Conservation (phyloP, 768 basidiomycete species). For the Xerocomus brunneocitrinus region DNA sequence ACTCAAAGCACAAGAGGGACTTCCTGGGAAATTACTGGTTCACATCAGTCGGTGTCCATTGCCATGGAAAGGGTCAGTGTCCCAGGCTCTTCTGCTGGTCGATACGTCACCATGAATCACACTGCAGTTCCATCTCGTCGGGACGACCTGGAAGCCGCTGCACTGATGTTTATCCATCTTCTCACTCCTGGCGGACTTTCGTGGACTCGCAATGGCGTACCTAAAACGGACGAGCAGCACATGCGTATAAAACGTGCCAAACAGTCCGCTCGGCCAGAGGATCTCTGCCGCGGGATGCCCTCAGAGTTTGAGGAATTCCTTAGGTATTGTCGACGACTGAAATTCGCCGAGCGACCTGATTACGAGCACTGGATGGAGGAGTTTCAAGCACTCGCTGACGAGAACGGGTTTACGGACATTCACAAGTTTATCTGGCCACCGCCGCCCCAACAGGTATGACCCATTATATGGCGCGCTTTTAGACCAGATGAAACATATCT, state of each 20-base stretch:
- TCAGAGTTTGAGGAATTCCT: constrained; percentile 74
- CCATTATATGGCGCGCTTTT: background rate
- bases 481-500: background rate
- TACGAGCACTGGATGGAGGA: constrained; percentile 62
- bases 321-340: constrained; percentile 62
- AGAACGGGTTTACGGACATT: constrained; percentile 52
- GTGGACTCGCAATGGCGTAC: constrained; percentile 81
- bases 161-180: constrained; percentile 77
- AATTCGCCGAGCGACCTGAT: constrained; percentile 65
- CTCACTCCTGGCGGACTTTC: constrained; percentile 69
- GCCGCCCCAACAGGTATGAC: constrained; percentile 34
- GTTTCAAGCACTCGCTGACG: constrained; percentile 57
- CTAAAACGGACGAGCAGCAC: constrained; percentile 63
- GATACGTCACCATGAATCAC: constrained; percentile 20
- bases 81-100: constrained; percentile 7
- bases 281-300: constrained; percentile 65
- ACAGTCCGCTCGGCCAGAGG: constrained; percentile 53
- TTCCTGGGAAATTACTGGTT: constrained; percentile 88
- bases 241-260: constrained; percentile 63
- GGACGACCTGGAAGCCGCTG: constrained; percentile 74
- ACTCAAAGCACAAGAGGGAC: constrained; percentile 61
- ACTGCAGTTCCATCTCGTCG: constrained; percentile 66
- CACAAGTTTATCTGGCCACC: constrained; percentile 75
- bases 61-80: constrained; percentile 61
- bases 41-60: constrained; percentile 73